A percentile compares a stretch with the other conserved stretches of the same genome.
phyloP scores from a whole-genome alignment of 306 rosid genomes.

The Quercus alba region DNA sequence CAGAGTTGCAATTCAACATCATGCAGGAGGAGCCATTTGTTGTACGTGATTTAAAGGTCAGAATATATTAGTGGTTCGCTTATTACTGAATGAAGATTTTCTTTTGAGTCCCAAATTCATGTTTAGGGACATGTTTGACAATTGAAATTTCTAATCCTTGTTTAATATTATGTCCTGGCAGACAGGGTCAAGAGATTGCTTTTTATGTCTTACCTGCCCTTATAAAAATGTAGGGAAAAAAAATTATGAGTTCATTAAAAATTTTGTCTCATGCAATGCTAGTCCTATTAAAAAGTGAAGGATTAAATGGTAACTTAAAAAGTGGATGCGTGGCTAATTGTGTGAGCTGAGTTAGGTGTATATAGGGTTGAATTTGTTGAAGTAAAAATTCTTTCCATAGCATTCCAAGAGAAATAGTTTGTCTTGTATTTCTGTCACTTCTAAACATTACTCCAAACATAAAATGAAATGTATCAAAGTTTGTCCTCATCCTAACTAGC shows the following conservation, averaged over 20 bases:
- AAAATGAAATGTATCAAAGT: not conserved
- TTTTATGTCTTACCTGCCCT: not conserved
- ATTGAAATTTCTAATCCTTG: not conserved
- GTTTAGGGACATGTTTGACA: not conserved
- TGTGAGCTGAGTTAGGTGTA: not conserved
- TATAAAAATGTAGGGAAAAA: not conserved
- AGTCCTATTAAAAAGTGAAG: not conserved
- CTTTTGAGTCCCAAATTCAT: not conserved
- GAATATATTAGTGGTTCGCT: constrained; percentile 7
- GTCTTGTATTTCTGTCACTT: not conserved
- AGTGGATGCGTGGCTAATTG: not conserved
- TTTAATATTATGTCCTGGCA: not conserved
- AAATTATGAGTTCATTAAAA: too few relatives aligned
- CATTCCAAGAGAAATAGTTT: not conserved
- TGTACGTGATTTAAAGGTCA: constrained; percentile 72
- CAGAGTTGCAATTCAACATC: constrained; percentile 77
- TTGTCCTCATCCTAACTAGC: not conserved
- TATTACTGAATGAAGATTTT: not conserved
- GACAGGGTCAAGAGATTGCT: not conserved
- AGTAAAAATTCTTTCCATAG: not conserved
- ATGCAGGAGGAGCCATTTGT: constrained; percentile 71
- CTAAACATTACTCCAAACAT: not conserved
- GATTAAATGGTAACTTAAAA: not conserved
- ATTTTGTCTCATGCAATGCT: not conserved
- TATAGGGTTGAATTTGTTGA: not conserved